Conservation (phyloP, 179 eudicot genomes). For the Beta macrorhiza region DNA sequence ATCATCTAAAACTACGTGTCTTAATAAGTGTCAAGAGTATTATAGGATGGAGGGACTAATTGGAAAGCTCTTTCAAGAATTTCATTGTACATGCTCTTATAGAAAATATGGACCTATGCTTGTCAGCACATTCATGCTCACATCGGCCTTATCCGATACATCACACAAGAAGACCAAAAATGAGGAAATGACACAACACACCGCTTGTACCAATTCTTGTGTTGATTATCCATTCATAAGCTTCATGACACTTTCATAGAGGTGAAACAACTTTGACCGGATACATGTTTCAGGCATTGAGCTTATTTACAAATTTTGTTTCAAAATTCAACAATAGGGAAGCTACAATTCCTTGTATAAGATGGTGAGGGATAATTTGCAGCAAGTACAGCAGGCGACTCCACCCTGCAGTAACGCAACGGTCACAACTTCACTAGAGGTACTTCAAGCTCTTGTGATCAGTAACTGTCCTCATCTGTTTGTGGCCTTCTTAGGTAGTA, state of each 20-base stretch:
- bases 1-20: too few relatives aligned
- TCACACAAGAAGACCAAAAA: too few relatives aligned
- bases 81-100: too few relatives aligned
- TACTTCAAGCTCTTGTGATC: constrained; percentile 15
- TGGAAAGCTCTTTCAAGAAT: too few relatives aligned
- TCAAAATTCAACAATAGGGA: neutral
- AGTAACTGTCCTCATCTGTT: constrained; percentile 84
- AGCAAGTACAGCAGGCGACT: neutral
- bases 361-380: neutral
- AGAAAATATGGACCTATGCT: too few relatives aligned
- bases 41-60: too few relatives aligned
- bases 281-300: neutral
- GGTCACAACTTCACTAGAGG: neutral
- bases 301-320: constrained; percentile 19
- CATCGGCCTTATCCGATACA: too few relatives aligned
- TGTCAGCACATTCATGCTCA: too few relatives aligned
- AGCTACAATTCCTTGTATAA: constrained; percentile 3
- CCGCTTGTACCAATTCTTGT: neutral
- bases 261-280: neutral
- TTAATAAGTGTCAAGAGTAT: too few relatives aligned
- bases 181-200: neutral
- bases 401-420: constrained; percentile 1
- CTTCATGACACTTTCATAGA: neutral
- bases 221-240: constrained; percentile 1
- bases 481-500: constrained; percentile 83